These are phyloP conservation scores for Mortierella sp. DNA, from an alignment of 371 early-diverging fungal genomes.

Conservation along the genomic window DNA sequence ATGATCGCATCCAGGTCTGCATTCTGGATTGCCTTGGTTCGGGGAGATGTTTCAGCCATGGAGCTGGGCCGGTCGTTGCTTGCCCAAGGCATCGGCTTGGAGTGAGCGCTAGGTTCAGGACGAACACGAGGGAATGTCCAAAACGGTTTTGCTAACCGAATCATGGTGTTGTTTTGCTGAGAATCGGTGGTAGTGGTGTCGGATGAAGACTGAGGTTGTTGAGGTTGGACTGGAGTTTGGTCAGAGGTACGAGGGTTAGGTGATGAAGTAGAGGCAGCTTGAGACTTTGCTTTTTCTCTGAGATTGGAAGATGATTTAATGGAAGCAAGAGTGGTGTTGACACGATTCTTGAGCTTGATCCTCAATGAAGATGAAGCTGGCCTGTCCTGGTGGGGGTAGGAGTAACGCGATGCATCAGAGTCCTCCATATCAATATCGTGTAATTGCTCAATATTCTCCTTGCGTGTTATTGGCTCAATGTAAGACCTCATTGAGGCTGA, in stretches of 20 bases:
- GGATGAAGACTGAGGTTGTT: conserved; percentile 13
- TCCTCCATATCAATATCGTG: conserved; percentile 38
- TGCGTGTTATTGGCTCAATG: conserved; percentile 2
- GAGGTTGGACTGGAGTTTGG: conserved; percentile 1
- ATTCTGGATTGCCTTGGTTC: background rate
- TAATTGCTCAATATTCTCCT: conserved; percentile 9
- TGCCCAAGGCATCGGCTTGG: conserved; percentile 19
- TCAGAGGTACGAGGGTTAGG: background rate
- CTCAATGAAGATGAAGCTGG: conserved; percentile 30
- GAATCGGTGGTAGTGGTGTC: conserved; percentile 10
- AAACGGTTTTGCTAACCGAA: conserved; percentile 22
- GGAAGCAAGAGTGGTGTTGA: conserved; percentile 40
- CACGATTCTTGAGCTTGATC: conserved; percentile 42
- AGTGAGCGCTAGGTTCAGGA: conserved; percentile 15
- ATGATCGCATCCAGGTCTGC: conserved; percentile 23
- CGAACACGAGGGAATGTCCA: conserved; percentile 48
- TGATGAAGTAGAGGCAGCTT: conserved; percentile 7
- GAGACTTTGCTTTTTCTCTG: conserved; percentile 27
- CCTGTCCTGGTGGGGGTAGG: background rate
- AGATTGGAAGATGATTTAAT: conserved; percentile 49
- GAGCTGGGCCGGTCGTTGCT: conserved; percentile 8
- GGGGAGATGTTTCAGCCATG: background rate
- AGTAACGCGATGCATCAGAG: conserved; percentile 15
- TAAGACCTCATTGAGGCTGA: conserved; percentile 11
- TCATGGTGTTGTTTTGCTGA: conserved; percentile 10